These are phyloP conservation scores for Steccherinum ochraceum DNA, from an alignment of 768 basidiomycete species.

Conservation along the genomic window DNA sequence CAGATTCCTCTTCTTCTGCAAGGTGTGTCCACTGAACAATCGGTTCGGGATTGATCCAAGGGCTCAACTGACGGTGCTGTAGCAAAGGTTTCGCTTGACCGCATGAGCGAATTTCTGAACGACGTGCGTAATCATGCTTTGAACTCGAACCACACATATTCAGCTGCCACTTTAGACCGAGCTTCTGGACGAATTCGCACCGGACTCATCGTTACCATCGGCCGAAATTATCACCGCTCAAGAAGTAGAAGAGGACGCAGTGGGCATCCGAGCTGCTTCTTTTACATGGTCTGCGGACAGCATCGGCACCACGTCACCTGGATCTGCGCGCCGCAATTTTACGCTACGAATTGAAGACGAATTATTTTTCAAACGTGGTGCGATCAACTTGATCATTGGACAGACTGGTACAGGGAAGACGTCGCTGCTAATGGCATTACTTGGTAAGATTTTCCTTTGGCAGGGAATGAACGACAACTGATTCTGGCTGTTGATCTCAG, in stretches of 20 bases:
- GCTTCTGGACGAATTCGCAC: conserved; percentile 21
- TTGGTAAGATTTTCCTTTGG: too few relatives aligned
- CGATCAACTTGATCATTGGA: conserved; percentile 22
- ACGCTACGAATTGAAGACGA: conserved; percentile 19
- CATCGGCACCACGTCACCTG: conserved; percentile 8
- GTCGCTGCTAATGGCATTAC: conserved; percentile 22
- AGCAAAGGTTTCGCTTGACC: conserved; percentile 33
- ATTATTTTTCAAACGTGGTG: conserved; percentile 18
- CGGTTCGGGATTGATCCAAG: too few relatives aligned
- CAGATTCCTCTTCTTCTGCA: background rate
- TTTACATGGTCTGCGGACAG: conserved; percentile 26
- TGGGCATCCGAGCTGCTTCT: conserved; percentile 22
- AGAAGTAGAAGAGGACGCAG: conserved; percentile 7
- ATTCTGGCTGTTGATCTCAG: conserved; percentile 5
- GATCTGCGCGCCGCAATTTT: conserved; percentile 6
- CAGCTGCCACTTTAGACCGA: conserved; percentile 19
- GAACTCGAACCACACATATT: background rate
- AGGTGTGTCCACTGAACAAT: too few relatives aligned
- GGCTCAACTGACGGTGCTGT: too few relatives aligned
- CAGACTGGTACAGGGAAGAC: conserved; percentile 24
- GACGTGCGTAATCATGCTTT: conserved; percentile 10
- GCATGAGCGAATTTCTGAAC: conserved; percentile 33
- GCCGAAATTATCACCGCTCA: background rate
- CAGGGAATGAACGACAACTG: too few relatives aligned
- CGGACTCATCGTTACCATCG: background rate